phyloP scores from a whole-genome alignment of 768 basidiomycete genomes.

The Russula foetens region DNA sequence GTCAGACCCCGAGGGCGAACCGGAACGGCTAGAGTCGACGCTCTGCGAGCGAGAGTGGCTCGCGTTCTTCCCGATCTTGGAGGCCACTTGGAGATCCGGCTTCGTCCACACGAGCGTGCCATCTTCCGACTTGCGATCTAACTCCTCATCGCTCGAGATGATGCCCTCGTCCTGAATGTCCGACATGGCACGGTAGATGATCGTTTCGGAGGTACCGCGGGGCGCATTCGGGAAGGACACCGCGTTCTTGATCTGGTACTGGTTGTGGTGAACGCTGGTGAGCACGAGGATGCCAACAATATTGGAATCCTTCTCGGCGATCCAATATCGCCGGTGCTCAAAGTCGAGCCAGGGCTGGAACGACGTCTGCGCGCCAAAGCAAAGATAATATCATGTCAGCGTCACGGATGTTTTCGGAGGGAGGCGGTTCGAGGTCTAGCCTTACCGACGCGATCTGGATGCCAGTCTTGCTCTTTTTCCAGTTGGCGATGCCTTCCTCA shows the following conservation, averaged over 20 bases:
- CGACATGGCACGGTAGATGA: conserved; percentile 41
- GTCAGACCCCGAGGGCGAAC: background rate
- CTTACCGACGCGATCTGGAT: conserved; percentile 38
- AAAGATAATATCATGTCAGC: too few relatives aligned
- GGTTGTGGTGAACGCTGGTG: conserved; percentile 35
- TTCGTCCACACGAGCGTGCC: conserved; percentile 1
- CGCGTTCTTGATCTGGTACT: conserved; percentile 51
- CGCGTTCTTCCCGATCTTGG: conserved; percentile 1
- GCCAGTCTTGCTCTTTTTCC: conserved; percentile 46
- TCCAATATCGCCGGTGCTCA: conserved; percentile 49
- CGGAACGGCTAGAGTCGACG: conserved; percentile 1
- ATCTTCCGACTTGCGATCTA: background rate
- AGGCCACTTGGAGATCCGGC: background rate
- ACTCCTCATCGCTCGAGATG: background rate
- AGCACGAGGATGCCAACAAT: conserved; percentile 44
- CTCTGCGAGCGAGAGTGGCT: conserved; percentile 5
- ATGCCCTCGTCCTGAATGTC: conserved; percentile 31
- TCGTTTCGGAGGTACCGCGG: conserved; percentile 44
- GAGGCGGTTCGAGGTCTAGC: too few relatives aligned
- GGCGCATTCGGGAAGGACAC: conserved; percentile 46
- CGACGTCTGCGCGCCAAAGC: conserved; percentile 28
- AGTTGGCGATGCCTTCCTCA: conserved; percentile 46
- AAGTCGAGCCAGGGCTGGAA: conserved; percentile 48
- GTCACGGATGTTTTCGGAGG: too few relatives aligned
- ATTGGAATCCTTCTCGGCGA: conserved; percentile 36